Conservation (phyloP, 805 yeast genomes). For the Saturnispora sekii region DNA sequence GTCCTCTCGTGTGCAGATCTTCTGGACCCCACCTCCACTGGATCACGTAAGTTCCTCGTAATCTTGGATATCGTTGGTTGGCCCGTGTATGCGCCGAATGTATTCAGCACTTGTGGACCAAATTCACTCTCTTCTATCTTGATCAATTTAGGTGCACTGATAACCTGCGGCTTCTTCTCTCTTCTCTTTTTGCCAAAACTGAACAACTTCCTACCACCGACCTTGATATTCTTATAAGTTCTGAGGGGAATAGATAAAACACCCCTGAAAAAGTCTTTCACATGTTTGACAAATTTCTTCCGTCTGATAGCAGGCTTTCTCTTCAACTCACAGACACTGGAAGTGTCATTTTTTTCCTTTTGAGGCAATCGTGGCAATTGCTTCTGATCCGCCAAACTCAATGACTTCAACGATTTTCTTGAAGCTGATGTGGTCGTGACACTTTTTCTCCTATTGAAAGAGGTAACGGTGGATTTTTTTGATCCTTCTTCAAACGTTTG, state of each 20-base stretch:
- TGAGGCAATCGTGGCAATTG: neutral
- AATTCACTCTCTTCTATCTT: conserved; percentile 9
- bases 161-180: neutral
- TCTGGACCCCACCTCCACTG: too few species aligned
- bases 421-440: neutral
- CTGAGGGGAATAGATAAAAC: conserved; percentile 11
- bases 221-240: conserved; percentile 17
- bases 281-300: conserved; percentile 22
- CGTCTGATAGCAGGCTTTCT: conserved; percentile 27
- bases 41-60: neutral
- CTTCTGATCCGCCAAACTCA: neutral
- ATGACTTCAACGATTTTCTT: neutral
- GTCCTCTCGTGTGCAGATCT: neutral
- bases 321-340: conserved; percentile 13
- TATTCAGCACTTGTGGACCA: conserved; percentile 1
- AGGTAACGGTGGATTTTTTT: neutral
- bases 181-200: conserved; percentile 2
- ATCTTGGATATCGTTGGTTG: neutral
- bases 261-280: conserved; percentile 11
- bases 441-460: neutral
- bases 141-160: conserved; percentile 7
- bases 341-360: neutral
- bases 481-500: neutral
- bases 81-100: conserved; percentile 1
- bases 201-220: conserved; percentile 10